Percentiles rank a stretch among this genome's conserved stretches.
Evolutionary conservation across 805 yeast genomes (phyloP).

Genomic region (Candida sakaeoensis): DNA sequence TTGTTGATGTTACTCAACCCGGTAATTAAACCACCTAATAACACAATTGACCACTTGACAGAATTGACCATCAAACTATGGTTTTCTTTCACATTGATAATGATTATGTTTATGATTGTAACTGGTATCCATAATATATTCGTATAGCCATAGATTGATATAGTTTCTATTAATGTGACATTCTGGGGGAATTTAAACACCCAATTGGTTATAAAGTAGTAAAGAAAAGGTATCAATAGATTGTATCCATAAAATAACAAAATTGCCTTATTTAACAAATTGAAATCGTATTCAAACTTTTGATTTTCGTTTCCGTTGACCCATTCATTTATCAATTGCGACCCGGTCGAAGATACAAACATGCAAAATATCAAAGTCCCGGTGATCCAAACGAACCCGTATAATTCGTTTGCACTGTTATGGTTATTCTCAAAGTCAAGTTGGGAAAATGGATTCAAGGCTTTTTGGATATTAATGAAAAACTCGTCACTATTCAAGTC

Average conservation of each 20-base stretch:
- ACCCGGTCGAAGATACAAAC: conserved; percentile 72
- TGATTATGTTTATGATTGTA: conserved; percentile 55
- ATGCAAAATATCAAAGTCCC: conserved; percentile 72
- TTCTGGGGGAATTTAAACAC: conserved; percentile 47
- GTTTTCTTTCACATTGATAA: conserved; percentile 36
- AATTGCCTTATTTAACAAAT: conserved; percentile 63
- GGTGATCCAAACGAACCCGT: conserved; percentile 90
- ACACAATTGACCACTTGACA: conserved; percentile 62
- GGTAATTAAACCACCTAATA: conserved; percentile 57
- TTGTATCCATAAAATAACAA: conserved; percentile 75
- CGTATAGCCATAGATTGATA: conserved; percentile 83
- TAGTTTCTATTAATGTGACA: conserved; percentile 53
- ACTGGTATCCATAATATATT: conserved; percentile 85
- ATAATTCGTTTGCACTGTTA: conserved; percentile 55
- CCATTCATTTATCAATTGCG: conserved; percentile 59
- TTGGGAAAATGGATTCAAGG: conserved; percentile 50
- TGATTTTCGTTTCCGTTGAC: conserved; percentile 38
- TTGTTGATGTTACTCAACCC: conserved; percentile 52
- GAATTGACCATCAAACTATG: conserved; percentile 40
- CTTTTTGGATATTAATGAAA: conserved; percentile 45
- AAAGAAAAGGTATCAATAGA: conserved; percentile 54
- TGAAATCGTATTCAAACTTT: conserved; percentile 57
- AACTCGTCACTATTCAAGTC: conserved; percentile 68
- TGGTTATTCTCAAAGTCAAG: conserved; percentile 26
- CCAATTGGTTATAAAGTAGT: conserved; percentile 52